Evolutionary conservation across 345 rosid species (phyloP).

Genomic region (Eucalyptus lansdowneana): DNA sequence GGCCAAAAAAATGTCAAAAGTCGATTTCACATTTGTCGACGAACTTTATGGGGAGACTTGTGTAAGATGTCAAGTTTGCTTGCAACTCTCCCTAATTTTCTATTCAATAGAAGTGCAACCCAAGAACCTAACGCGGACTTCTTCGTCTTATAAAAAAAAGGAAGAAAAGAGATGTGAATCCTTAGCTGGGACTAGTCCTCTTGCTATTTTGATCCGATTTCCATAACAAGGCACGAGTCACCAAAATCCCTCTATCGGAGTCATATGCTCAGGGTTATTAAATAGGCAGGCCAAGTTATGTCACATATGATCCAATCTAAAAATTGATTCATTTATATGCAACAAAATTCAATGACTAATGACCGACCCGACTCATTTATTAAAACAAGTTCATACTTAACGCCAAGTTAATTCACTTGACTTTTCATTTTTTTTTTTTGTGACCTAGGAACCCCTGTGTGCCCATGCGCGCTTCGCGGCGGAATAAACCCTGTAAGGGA

Average conservation of each 20-base stretch:
- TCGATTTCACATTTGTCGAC: background rate
- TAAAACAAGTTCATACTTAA: background rate
- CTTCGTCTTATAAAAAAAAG: background rate
- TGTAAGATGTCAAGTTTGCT: background rate
- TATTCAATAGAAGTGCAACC: background rate
- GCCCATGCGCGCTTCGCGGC: fast-evolving
- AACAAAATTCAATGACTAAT: background rate
- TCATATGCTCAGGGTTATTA: background rate
- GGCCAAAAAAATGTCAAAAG: background rate
- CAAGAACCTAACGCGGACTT: background rate
- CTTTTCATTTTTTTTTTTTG: background rate
- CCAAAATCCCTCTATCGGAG: background rate
- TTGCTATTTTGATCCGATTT: background rate
- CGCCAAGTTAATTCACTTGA: background rate
- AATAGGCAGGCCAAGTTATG: background rate
- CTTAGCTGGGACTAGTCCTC: background rate
- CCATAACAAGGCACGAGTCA: background rate
- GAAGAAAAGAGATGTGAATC: background rate
- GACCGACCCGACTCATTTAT: background rate
- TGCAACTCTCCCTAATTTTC: background rate
- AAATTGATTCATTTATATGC: background rate
- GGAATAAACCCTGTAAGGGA: too few relatives aligned
- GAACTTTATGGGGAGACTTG: background rate
- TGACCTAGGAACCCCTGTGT: too few relatives aligned
- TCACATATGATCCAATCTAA: background rate